Evolutionary conservation across 345 rosid genomes (phyloP).

Genomic region (Acer saccharum): DNA sequence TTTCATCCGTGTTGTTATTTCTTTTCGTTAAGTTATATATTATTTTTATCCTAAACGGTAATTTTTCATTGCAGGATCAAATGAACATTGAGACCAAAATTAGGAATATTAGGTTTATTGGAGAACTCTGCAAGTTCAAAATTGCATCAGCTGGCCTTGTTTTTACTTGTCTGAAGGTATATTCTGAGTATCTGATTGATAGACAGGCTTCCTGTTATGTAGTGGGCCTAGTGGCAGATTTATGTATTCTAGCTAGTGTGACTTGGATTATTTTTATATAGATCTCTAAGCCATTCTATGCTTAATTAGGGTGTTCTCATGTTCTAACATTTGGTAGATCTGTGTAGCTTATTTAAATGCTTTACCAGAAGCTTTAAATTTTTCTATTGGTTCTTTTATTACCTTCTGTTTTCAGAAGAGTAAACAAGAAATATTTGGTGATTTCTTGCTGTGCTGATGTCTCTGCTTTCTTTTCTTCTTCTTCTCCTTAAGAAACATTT

Average conservation of each 20-base stretch:
- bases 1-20: conserved; percentile 17
- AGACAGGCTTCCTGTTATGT: conserved; percentile 8
- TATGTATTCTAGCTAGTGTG: background rate
- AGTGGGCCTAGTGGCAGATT: no score
- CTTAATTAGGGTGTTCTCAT: background rate
- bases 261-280: background rate
- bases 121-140: conserved; percentile 97
- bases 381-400: background rate
- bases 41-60: conserved; percentile 10
- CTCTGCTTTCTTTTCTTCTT: no score
- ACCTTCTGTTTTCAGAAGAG: background rate
- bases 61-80: conserved; percentile 78
- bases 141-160: conserved; percentile 81
- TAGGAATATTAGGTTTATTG: conserved; percentile 95
- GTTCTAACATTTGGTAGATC: background rate
- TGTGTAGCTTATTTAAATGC: background rate
- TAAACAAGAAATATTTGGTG: background rate
- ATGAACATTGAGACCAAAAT: conserved; percentile 98
- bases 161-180: conserved; percentile 96
- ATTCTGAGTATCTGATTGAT: conserved; percentile 7
- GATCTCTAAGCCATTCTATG: background rate
- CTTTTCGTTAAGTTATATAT: background rate
- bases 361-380: background rate
- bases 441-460: background rate
- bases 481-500: no score